These are phyloP conservation scores for Rhynchosporium secalis DNA, from an alignment of 2,329 filamentous ascomycete species.

Conservation along the genomic window DNA sequence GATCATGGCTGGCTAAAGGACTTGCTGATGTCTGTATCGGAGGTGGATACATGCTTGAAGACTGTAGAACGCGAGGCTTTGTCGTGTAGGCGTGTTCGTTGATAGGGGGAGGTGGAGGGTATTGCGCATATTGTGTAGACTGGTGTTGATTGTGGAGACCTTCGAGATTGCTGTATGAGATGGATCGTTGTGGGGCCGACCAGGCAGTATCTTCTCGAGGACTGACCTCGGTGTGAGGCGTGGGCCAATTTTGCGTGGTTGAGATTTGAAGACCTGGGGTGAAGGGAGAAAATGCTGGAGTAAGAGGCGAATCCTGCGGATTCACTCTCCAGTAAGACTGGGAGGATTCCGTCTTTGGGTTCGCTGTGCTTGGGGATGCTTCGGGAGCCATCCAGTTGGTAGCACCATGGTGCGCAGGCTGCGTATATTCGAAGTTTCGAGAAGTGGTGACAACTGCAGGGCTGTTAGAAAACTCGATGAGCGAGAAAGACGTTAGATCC, in stretches of 20 bases:
- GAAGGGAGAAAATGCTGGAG: slow-evolving; percentile 53
- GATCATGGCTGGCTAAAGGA: slow-evolving; percentile 28
- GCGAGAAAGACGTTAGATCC: slow-evolving; percentile 17
- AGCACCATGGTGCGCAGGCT: slow-evolving; percentile 23
- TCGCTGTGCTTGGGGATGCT: slow-evolving; percentile 41
- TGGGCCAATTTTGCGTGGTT: slow-evolving; percentile 37
- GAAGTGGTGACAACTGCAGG: slow-evolving; percentile 34
- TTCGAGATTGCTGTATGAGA: slow-evolving; percentile 40
- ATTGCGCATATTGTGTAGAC: slow-evolving; percentile 30
- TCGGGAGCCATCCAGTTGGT: slow-evolving; percentile 39
- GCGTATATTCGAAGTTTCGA: slow-evolving; percentile 36
- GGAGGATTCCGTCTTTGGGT: slow-evolving; percentile 42
- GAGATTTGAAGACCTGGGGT: slow-evolving; percentile 42
- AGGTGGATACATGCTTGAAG: slow-evolving; percentile 36
- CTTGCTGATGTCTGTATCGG: slow-evolving; percentile 31
- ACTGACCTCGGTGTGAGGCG: slow-evolving; percentile 32
- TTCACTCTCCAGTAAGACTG: slow-evolving; percentile 52
- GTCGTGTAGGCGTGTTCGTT: slow-evolving; percentile 31
- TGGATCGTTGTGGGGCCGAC: slow-evolving; percentile 39
- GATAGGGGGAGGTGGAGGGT: slow-evolving; percentile 26
- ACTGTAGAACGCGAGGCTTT: slow-evolving; percentile 32
- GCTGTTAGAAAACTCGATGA: slow-evolving; percentile 27
- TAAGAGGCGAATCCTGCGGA: slow-evolving; percentile 52
- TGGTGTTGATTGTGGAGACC: slow-evolving; percentile 35
- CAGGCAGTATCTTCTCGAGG: slow-evolving; percentile 37